A percentile compares a stretch with the other conserved stretches of the same genome.
Conservation (phyloP, 176 grass and related monocot species). For the Ensete ventricosum region DNA sequence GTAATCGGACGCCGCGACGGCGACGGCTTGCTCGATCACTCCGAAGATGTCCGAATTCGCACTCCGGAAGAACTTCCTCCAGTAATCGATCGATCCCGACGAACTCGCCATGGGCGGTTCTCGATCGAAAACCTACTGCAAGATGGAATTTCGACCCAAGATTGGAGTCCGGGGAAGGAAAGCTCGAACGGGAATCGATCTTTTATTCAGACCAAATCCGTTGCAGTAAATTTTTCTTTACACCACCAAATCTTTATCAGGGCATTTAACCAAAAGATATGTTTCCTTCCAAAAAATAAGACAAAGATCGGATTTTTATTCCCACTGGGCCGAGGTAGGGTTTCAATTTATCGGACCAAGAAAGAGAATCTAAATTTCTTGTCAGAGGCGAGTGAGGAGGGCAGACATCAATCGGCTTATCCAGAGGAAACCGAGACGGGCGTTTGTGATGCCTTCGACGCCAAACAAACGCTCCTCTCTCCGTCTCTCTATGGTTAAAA, state of each 20-base stretch:
- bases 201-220: not conserved
- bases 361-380: not conserved
- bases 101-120: constrained; percentile 9
- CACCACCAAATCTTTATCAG: not conserved
- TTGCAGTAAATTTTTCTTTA: not conserved
- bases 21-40: constrained; percentile 47
- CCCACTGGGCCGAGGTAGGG: not conserved
- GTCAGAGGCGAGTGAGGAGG: not conserved
- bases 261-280: not conserved
- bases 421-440: not conserved
- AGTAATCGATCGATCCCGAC: constrained; percentile 42
- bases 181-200: not conserved
- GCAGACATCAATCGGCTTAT: not conserved
- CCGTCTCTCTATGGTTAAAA: not conserved
- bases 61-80: constrained; percentile 50
- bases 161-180: too few species aligned
- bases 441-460: not conserved
- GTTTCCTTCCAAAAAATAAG: not conserved
- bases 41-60: constrained; percentile 42
- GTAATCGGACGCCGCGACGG: constrained; percentile 40
- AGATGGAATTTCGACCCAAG: not conserved
- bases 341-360: not conserved
- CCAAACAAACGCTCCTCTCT: not conserved
- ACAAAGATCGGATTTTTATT: not conserved
- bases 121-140: not conserved